Base-by-base conservation (phyloP, 495 filamentous ascomycete genomes). In the Penicillium chermesinum region DNA sequence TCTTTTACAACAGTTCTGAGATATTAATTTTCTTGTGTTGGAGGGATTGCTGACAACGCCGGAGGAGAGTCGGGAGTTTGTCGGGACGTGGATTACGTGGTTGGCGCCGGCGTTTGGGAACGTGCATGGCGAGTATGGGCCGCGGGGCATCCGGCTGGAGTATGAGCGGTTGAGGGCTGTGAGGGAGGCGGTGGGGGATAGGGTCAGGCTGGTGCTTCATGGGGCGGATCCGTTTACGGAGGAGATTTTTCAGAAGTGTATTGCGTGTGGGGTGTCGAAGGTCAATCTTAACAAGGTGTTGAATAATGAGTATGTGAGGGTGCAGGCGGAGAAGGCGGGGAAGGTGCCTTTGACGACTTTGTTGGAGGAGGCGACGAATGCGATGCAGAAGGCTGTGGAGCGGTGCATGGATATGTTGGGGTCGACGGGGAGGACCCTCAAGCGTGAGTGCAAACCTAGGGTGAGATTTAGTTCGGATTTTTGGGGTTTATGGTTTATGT, bases 51-150 rank as follows among this genome's bases (percentile, higher is more conserved):
- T 91, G 55, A 94, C 88, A n/a, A 89, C 82, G 0, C 80, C 85
- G 0, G 85, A 87, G 62, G 80, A 91, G 64, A 86, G 84, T 33
- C 67, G 79, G 59, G 80, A 86, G 64, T 91, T 91, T 64, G 84
- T 88, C 0, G 76, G 72, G 8, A 88, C 85, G 19, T 88, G 88
- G 0, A 89, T 91, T 51, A 85, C 90, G 63, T 88, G 86, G 81
- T 64, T 91, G 13, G 88, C 87, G 9, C 88, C 88, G 0, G 86
- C 87, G 7, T 91, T 94, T 64, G 88, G 87, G 2, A 91, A 91
- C 61, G 85, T 94, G 32, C 87, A 91, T 70, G 88, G 88, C 5
- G 81, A 84, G 55, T 94, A 91, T 66, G 87, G 87, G 0, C 80
- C 83, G 0, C 64, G 84, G 9, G 87, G 87, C 0, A 85, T 88